These are phyloP conservation scores for Capsella rubella DNA, from an alignment of 441 rosid genomes.

Conservation along the genomic window DNA sequence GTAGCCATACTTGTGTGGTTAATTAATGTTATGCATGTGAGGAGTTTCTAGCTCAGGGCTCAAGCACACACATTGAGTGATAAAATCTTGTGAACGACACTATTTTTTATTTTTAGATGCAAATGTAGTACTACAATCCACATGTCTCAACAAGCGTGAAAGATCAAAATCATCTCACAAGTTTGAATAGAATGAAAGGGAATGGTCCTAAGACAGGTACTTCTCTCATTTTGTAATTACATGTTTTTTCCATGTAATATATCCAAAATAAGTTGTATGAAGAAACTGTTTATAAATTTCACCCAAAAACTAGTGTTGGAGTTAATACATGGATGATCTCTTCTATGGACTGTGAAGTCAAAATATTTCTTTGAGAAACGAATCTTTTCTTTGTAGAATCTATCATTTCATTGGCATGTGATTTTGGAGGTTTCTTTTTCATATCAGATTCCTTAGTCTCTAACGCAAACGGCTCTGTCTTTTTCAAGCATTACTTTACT, in stretches of 20 bases:
- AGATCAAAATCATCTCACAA: neutral
- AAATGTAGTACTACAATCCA: conserved; percentile 6
- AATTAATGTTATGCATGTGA: conserved; percentile 23
- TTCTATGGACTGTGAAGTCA: conserved; percentile 4
- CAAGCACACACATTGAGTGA: conserved; percentile 3
- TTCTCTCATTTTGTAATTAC: neutral
- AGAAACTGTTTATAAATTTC: conserved; percentile 4
- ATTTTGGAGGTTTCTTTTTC: conserved; percentile 20
- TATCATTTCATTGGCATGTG: conserved; percentile 35
- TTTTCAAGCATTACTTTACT: conserved; percentile 7
- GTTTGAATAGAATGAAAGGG: conserved; percentile 2
- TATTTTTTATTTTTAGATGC: neutral
- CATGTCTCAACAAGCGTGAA: conserved; percentile 1
- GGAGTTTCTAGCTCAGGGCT: neutral
- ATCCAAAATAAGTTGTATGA: neutral
- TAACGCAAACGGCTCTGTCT: conserved; percentile 25
- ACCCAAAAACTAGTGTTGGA: neutral
- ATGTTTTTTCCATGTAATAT: neutral
- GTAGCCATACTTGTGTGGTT: conserved; percentile 23
- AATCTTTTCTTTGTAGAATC: conserved; percentile 37
- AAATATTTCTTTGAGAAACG: conserved; percentile 8
- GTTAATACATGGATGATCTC: neutral
- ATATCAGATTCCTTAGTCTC: conserved; percentile 39
- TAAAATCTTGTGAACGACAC: neutral
- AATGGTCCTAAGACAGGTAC: neutral